Base-by-base conservation (phyloP, 495 filamentous ascomycete species). In the Penicillium samsonianum region DNA sequence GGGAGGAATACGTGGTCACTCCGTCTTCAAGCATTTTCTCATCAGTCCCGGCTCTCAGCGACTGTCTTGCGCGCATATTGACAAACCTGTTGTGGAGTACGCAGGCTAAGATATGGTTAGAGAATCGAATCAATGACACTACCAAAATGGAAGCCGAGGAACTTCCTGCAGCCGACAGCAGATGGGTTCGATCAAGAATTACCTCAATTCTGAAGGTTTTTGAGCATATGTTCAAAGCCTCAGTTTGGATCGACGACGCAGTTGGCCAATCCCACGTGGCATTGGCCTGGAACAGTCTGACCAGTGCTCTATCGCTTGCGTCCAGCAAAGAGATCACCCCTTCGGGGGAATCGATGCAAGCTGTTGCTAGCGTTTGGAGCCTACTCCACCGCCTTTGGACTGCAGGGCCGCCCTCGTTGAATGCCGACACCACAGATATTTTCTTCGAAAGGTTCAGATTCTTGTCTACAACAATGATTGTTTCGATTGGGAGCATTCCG, bases 241-340 rank as follows among this genome's bases (percentile, higher is more conserved):
- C 82, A 0, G 80, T 84, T 19, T 82, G 82, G 71, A 73, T 77
- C 14, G 69, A 78, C 4, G 73, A 82, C 16, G 76, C 76, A 6
- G 63, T 75, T 6, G 65, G 69, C 14, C 60, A 62, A 22, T 77
- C 73, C 2, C 66, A 75, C 26, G 78, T 84, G 25, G 78, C 76
- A 35, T 67, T 70, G 11, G 77, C 93, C 40, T 97, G 94, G 93
- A 68, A 71, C 11, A 79, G 74, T 45, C 82, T 96, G 26, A 80
- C 87, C 16, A 81, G 73, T 12, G 84, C 90, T 7, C 70, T 97
- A 30, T 85, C 87, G 4, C 80, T 86, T 50, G 92, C 94, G 0
- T 89, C 89, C 6, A 86, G 81, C 42, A 94, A 95, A 71, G 94
- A 98, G 67, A 86, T 98, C 53, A 96, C 91, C 61, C 88, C 92